These are phyloP conservation scores for Sclerotinia minor DNA, from an alignment of 2,329 filamentous ascomycete species.

Conservation along the genomic window DNA sequence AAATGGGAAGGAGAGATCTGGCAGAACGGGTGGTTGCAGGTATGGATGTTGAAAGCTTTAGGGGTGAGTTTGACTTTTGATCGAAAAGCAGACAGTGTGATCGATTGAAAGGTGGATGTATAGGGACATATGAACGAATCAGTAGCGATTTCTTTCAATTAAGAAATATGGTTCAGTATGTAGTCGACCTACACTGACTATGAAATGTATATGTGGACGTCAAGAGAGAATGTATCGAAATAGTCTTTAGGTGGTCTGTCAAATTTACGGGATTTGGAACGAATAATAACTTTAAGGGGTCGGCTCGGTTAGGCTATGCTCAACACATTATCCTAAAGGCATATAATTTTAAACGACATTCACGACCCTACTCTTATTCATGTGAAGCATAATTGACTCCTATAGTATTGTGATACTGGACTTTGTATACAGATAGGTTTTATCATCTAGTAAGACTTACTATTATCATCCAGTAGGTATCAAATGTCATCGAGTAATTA, in stretches of 20 bases:
- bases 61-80: constrained; percentile 85
- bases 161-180: background rate
- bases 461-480: no score
- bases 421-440: no score
- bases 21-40: constrained; percentile 84
- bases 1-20: constrained; percentile 88
- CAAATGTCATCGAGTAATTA: no score
- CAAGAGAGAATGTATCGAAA: background rate
- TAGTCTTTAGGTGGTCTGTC: background rate
- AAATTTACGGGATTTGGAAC: background rate
- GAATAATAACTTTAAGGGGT: constrained; percentile 1
- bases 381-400: no score
- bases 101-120: background rate
- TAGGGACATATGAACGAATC: background rate
- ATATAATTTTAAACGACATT: background rate
- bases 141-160: no score
- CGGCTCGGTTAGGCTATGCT: background rate
- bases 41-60: constrained; percentile 87
- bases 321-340: background rate
- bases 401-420: no score
- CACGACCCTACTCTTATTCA: background rate
- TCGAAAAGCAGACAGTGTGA: background rate
- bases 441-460: no score
- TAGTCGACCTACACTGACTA: background rate
- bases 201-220: background rate